Conservation (phyloP, 2,329 filamentous ascomycete genomes). For the Cytospora paraplurivora region DNA sequence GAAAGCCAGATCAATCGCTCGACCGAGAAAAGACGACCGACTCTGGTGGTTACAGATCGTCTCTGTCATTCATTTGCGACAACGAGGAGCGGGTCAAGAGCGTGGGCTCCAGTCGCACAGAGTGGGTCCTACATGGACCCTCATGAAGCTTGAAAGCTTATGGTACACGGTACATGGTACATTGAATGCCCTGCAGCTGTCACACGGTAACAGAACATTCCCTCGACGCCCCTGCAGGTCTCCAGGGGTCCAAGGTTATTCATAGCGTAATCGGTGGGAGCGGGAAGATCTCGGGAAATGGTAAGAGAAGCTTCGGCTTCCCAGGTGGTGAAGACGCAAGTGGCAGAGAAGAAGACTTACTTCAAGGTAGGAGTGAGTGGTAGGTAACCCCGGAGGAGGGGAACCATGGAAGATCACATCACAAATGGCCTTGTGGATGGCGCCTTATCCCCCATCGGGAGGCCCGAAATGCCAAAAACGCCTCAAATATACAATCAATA, state of each 20-base stretch:
- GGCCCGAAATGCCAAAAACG: not conserved
- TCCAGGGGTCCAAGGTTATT: not conserved
- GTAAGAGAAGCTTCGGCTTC: not conserved
- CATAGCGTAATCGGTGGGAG: not conserved
- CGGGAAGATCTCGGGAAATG: not conserved
- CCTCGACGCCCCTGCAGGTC: not conserved
- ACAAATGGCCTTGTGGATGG: not conserved
- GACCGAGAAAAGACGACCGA: not conserved
- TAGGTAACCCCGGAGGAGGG: not conserved
- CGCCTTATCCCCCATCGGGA: not conserved
- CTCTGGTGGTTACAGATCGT: not conserved
- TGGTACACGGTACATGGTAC: too few relatives aligned
- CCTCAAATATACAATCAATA: not conserved
- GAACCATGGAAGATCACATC: not conserved
- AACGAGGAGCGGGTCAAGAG: not conserved
- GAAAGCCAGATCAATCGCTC: not conserved
- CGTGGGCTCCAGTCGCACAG: not conserved
- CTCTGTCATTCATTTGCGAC: conserved; percentile 1
- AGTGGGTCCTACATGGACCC: not conserved
- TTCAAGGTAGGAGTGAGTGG: not conserved
- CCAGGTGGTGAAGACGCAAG: not conserved
- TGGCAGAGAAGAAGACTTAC: not conserved
- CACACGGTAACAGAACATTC: not conserved
- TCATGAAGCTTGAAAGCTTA: not conserved
- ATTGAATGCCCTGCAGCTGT: not conserved